phyloP scores from a whole-genome alignment of 768 basidiomycete species.

The Cubamyces lactineus region DNA sequence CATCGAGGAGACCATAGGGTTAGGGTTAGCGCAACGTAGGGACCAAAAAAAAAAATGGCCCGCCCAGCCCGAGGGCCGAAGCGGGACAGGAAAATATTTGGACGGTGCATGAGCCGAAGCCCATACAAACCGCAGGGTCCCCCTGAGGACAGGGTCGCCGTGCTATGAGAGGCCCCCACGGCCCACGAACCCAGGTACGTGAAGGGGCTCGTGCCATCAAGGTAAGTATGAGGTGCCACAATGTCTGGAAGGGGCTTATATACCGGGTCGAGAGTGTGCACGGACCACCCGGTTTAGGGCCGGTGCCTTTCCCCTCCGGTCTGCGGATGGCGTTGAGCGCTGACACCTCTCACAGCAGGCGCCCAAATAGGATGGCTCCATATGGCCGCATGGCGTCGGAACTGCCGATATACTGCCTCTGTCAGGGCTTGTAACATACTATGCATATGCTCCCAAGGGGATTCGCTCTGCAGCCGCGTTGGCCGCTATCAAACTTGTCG shows the following conservation, averaged over 20 bases:
- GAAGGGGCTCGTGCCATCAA: conserved; percentile 42
- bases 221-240: conserved; percentile 38
- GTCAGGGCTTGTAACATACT: background rate
- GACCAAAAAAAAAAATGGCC: conserved; percentile 44
- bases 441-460: conserved; percentile 14
- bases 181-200: conserved; percentile 41
- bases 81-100: conserved; percentile 50
- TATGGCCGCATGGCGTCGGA: background rate
- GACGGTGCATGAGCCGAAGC: conserved; percentile 50
- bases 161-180: conserved; percentile 48
- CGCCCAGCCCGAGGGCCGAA: conserved; percentile 57
- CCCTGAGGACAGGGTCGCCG: conserved; percentile 60
- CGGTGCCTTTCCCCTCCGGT: conserved; percentile 5
- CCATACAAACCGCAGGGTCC: conserved; percentile 48
- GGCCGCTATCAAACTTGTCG: conserved; percentile 9
- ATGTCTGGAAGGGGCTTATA: conserved; percentile 23
- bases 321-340: too few species aligned
- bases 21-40: conserved; percentile 34
- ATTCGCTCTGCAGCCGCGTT: conserved; percentile 6
- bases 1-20: conserved; percentile 22
- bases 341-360: background rate
- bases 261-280: conserved; percentile 27
- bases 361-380: background rate
- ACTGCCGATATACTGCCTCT: background rate
- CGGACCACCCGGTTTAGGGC: conserved; percentile 35